These are phyloP conservation scores for Carex scoparia DNA, from an alignment of 176 grass and related monocot genomes.

Conservation along the genomic window DNA sequence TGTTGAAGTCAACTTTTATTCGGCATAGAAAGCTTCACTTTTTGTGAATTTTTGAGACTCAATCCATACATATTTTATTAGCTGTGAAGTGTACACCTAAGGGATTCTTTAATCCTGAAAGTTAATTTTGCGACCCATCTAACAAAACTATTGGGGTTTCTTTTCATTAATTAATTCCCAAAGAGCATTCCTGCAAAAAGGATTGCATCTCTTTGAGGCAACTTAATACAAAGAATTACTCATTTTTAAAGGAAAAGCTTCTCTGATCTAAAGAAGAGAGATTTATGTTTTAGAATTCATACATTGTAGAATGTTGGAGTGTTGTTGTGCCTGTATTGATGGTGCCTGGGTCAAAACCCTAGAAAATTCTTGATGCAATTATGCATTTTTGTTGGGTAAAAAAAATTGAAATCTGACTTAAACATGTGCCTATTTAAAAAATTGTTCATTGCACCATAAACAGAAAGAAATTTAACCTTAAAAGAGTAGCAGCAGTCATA, in stretches of 20 bases:
- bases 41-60: background rate
- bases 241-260: background rate
- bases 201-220: background rate
- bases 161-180: background rate
- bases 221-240: background rate
- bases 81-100: background rate
- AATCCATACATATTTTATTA: background rate
- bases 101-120: background rate
- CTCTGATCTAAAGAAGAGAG: background rate
- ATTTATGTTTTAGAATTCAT: background rate
- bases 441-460: background rate
- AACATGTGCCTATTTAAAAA: background rate
- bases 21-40: background rate
- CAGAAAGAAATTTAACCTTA: background rate
- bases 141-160: background rate
- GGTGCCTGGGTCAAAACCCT: background rate
- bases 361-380: background rate
- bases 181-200: background rate
- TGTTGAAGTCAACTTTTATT: background rate
- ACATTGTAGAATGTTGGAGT: constrained; percentile 2
- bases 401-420: background rate
- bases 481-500: background rate
- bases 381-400: background rate
- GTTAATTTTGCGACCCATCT: background rate
- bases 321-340: background rate